These are phyloP conservation scores for Phlyctochytrium arcticum DNA, from an alignment of 192 early-diverging fungal species.

Conservation along the genomic window DNA sequence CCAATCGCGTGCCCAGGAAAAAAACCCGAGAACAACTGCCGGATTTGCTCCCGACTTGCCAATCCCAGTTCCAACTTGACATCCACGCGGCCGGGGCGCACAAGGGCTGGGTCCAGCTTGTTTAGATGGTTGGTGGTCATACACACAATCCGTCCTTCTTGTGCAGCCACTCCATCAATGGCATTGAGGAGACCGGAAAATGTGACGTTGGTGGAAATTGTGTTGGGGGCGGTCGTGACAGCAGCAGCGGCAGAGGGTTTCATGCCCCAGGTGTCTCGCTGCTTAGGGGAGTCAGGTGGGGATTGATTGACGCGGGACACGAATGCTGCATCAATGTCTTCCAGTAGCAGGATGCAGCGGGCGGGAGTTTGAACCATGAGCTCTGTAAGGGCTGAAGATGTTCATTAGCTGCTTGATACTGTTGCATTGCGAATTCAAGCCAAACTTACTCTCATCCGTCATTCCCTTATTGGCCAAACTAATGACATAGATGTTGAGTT, in stretches of 20 bases:
- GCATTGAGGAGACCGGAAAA: conserved; percentile 69
- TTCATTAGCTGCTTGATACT: conserved; percentile 34
- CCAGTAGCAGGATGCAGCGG: conserved; percentile 62
- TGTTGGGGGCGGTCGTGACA: not conserved
- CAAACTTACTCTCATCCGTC: conserved; percentile 52
- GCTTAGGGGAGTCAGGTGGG: too few species aligned
- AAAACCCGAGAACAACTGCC: conserved; percentile 65
- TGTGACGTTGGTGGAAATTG: conserved; percentile 34
- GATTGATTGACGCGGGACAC: conserved; percentile 38
- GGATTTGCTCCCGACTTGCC: conserved; percentile 52
- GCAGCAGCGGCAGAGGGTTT: not conserved
- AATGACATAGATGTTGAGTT: conserved; percentile 71
- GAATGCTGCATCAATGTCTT: conserved; percentile 76
- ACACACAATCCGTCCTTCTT: conserved; percentile 69
- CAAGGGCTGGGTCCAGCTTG: conserved; percentile 62
- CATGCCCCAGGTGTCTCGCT: too few species aligned
- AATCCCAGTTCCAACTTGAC: conserved; percentile 55
- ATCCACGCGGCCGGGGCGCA: conserved; percentile 68
- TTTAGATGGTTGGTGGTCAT: conserved; percentile 78
- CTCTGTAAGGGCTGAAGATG: conserved; percentile 34
- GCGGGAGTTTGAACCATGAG: conserved; percentile 41
- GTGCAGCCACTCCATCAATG: conserved; percentile 67
- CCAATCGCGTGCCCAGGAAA: too few species aligned
- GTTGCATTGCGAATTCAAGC: not conserved
- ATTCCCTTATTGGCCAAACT: conserved; percentile 60